These are phyloP conservation scores for Corymbia citriodora DNA, from an alignment of 441 rosid species.

Conservation along the genomic window DNA sequence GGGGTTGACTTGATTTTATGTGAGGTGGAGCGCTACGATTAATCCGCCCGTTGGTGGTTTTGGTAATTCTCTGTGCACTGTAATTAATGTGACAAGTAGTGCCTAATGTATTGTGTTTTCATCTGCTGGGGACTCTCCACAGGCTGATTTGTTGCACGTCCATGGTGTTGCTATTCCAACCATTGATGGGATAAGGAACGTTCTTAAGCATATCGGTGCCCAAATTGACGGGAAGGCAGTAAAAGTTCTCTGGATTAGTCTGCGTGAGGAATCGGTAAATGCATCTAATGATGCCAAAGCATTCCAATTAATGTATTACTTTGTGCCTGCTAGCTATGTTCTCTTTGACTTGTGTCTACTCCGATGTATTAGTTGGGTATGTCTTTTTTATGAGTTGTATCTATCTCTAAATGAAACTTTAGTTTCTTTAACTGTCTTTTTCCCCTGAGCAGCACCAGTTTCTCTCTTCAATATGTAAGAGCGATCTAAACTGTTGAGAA, in stretches of 20 bases:
- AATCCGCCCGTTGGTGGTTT: background rate
- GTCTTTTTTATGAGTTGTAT: background rate
- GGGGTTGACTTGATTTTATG: background rate
- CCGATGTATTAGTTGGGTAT: background rate
- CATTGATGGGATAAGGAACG: slow-evolving; percentile 75
- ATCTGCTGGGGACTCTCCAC: slow-evolving; percentile 1
- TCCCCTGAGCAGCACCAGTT: background rate
- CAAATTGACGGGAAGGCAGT: slow-evolving; percentile 53
- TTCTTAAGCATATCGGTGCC: slow-evolving; percentile 81
- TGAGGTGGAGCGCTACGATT: background rate
- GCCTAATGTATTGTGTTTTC: background rate
- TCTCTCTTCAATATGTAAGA: background rate
- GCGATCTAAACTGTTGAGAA: background rate
- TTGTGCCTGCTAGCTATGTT: background rate
- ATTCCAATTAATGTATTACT: background rate
- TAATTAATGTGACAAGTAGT: background rate
- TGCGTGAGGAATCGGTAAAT: slow-evolving; percentile 94
- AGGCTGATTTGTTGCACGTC: slow-evolving; percentile 82
- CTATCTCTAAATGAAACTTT: background rate
- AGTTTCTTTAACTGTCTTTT: background rate
- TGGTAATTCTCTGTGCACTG: background rate
- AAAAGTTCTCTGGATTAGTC: slow-evolving; percentile 86
- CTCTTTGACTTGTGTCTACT: background rate
- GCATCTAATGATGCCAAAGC: background rate
- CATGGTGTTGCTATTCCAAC: slow-evolving; percentile 98